Base-by-base conservation (phyloP, 208 protist species). In the Balamuthia mandrillaris region DNA sequence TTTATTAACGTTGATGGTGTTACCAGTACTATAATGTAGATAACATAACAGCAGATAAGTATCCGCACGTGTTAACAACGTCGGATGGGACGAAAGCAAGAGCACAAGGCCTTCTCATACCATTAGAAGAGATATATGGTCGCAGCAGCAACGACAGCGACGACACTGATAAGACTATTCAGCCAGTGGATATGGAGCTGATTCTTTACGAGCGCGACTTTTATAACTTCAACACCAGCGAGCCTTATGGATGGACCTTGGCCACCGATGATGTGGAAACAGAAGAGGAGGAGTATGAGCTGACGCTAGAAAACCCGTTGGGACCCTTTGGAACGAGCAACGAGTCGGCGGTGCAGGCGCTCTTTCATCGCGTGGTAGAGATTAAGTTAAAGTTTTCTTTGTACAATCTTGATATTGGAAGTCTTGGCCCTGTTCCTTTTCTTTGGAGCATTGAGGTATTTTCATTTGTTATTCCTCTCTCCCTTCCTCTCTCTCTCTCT, bases 311-410 rank as follows among this genome's bases (percentile, higher is more conserved):
- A 9, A 21, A 61, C 2, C 74, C 74, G 18, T 82, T 29, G 24
- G 74, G 74, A 9, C 74, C 74, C 31, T 82, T 82, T 52, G 63
- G 63, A 35, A 33, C 14, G 6, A 44, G 14, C 54, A 21, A 82
- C 33, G 29, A 45, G 5, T 35, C 24, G 6, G 7, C 10, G 0
- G n/a, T 82, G 27, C 52, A 82, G 16, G 74, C 58, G 51, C 7
- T 37, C 33, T 82, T 82, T 52, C 74, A 82, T 5, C 47, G 74
- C 21, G 14, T 82, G 49, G 74, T 61, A 81, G 14, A 65, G 33
- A 81, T 81, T 45, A 81, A 52, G 21, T 16, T 81, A 35, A 42
- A 45, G 39, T 81, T 81, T 31, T 65, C 44, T 41, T 81, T 81
- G 18, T 45, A 65, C 54, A 81, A 81, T 29, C 31, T 81, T 27